Base-by-base conservation (phyloP, 1,284 basidiomycete species). In the Stygiomarasmius scandens region DNA sequence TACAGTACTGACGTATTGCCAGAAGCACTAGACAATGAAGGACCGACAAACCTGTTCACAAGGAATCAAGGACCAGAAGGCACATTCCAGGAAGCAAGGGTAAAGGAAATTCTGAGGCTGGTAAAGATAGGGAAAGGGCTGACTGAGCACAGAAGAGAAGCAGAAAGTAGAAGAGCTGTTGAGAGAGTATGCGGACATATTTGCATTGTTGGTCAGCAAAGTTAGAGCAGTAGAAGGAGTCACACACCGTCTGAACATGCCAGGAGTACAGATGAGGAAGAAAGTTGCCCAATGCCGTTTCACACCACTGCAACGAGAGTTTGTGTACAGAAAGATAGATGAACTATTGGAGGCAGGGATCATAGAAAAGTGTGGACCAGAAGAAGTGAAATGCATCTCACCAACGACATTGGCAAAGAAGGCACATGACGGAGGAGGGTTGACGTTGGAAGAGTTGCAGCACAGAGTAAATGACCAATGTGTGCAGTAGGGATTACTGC, bases 351-450 rank as follows among this genome's bases (percentile, higher is more conserved):
- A 54, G 1, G 69, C 71, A 0, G 68, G 61, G 0, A 68, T 74
- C 29, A 68, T 76, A 12, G 59, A 61, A 48, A 64, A 56, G 6
- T 64, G 67, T 29, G 43, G 61, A 0, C 68, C 67, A 9, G 56
- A 54, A 8, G 55, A 67, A 0, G 69, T 73, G 16, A 71, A 72
- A 43, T 69, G 65, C 19, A 62, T 68, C 1, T 64, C 65, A 5
- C 64, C 68, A 1, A 71, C 66, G 1, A 69, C 65, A 2, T 61
- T 75, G 1, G 71, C 69, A 0, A 63, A 66, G 52, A 72, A 72
- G 56, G 64, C 64, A 11, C 71, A 73, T 49, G 63, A 70, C n/a
- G 65, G 65, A 0, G 56, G 46, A 0, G 71, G 71, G 0, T 60
- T 73, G 0, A 60, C 67, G 1, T 36, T 70, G 1, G 67, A 72